Base-by-base conservation (phyloP, 148 eudicot genomes). In the Heliamphora exappendiculata region DNA sequence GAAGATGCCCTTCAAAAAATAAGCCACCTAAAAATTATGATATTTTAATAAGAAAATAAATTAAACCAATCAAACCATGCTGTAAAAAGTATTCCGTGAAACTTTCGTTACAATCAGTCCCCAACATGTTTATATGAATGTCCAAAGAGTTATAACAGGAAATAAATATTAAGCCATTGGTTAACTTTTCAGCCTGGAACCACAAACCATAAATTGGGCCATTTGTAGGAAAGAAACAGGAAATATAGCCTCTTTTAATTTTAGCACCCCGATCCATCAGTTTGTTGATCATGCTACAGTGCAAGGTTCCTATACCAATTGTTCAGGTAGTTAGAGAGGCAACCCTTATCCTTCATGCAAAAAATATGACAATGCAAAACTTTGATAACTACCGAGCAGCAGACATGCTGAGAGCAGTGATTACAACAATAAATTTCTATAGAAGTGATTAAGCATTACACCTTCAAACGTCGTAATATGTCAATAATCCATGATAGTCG, bases 401-500 rank as follows among this genome's bases (percentile, higher is more conserved):
- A 60, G 67, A 42, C 22, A 58, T 59, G 37, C 54, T 22, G 67
- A 74, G 33, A 59, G 17, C 33, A 73, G 44, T 57, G 42, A 57
- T 6, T 42, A 42, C 41, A 47, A 63, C 17, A 12, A 36, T 41
- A 75, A 42, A 9, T 51, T 5, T 28, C 50, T 70, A 50, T 4
- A 28, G 29, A 67, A 37, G 41, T n/a, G 34, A 44, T 22, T 37
- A 70, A 45, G 29, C 59, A 70, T 65, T 22, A 67, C 79, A 95
- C 97, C 96, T 88, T 93, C 76, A 95, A 82, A 77, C 98, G 93
- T 9, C 89, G 88, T 76, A 95, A 84, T 60, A 89, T 84, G 78
- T 95, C 93, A 83, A 93, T 79, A 62, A 95, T 85, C 84, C 86
- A 83, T 67, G 99, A 93, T 26, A 95, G 82, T 51, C 96, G 85